These are phyloP conservation scores for Calcarisporium arbuscula DNA, from an alignment of 2,329 filamentous ascomycete species.

Conservation along the genomic window DNA sequence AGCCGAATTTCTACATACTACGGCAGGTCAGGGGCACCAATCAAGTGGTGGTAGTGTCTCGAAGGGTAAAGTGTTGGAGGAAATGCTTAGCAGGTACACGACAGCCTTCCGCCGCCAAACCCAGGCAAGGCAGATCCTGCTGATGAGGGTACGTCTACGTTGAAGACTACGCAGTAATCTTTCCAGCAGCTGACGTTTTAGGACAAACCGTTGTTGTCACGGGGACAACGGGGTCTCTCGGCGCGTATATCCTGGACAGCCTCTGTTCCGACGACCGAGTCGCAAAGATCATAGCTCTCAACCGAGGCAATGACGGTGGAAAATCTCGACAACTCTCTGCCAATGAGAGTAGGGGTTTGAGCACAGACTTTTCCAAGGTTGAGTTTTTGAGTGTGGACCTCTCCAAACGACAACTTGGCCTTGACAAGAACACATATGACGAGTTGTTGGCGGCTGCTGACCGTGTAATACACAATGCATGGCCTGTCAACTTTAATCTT, in stretches of 20 bases:
- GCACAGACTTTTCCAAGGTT: conserved; percentile 27
- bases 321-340: conserved; percentile 28
- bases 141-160: too few species aligned
- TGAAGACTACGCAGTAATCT: too few species aligned
- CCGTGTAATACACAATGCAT: too few species aligned
- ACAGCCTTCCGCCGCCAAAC: conserved; percentile 12
- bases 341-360: conserved; percentile 31
- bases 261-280: conserved; percentile 17
- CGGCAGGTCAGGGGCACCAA: conserved; percentile 6
- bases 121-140: conserved; percentile 15
- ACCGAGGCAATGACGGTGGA: conserved; percentile 25
- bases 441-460: too few species aligned
- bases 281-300: conserved; percentile 16
- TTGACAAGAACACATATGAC: too few species aligned
- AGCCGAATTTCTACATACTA: conserved; percentile 7
- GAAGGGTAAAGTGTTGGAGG: conserved; percentile 4
- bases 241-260: conserved; percentile 58
- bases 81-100: conserved; percentile 21
- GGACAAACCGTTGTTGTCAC: conserved; percentile 67
- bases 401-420: too few species aligned
- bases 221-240: conserved; percentile 84
- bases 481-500: too few species aligned
- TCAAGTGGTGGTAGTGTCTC: conserved; percentile 3
- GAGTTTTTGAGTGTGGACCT: conserved; percentile 44
- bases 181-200: too few species aligned